These are phyloP conservation scores for Picea glauca DNA, from an alignment of 75 land plant species.

Conservation along the genomic window DNA sequence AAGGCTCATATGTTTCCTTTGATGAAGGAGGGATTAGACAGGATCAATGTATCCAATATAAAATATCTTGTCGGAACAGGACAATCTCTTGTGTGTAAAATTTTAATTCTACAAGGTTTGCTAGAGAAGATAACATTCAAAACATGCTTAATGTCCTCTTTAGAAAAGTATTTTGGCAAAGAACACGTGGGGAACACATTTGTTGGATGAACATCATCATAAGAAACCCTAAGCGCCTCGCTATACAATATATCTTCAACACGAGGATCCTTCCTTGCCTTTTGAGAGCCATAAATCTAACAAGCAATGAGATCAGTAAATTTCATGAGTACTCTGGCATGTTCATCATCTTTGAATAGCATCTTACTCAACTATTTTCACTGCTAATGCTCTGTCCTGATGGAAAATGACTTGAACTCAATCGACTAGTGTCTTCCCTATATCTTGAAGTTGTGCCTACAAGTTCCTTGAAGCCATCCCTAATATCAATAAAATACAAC, in stretches of 20 bases:
- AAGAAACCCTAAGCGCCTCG: constrained; percentile 85
- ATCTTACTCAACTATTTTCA: constrained; percentile 33
- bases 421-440: constrained; percentile 10
- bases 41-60: constrained; percentile 86
- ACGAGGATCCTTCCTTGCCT: constrained; percentile 58
- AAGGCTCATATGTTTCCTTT: constrained; percentile 91
- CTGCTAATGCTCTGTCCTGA: constrained; percentile 40
- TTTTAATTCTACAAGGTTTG: constrained; percentile 96
- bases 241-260: constrained; percentile 75
- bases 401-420: constrained; percentile 17
- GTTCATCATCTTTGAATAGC: constrained; percentile 65
- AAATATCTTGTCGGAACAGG: constrained; percentile 87
- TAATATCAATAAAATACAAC: constrained; percentile 74
- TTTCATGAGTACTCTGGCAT: constrained; percentile 85
- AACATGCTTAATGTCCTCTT: constrained; percentile 74
- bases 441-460: constrained; percentile 17
- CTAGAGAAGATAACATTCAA: constrained; percentile 80
- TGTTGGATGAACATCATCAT: constrained; percentile 90
- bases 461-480: constrained; percentile 52
- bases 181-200: constrained; percentile 83
- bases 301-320: constrained; percentile 93
- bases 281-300: constrained; percentile 92
- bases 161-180: constrained; percentile 83
- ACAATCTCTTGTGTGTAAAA: constrained; percentile 95
- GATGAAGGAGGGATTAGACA: constrained; percentile 80